These are phyloP conservation scores for Ceratobasidium papillatum DNA, from an alignment of 1,284 basidiomycete species.

Conservation along the genomic window DNA sequence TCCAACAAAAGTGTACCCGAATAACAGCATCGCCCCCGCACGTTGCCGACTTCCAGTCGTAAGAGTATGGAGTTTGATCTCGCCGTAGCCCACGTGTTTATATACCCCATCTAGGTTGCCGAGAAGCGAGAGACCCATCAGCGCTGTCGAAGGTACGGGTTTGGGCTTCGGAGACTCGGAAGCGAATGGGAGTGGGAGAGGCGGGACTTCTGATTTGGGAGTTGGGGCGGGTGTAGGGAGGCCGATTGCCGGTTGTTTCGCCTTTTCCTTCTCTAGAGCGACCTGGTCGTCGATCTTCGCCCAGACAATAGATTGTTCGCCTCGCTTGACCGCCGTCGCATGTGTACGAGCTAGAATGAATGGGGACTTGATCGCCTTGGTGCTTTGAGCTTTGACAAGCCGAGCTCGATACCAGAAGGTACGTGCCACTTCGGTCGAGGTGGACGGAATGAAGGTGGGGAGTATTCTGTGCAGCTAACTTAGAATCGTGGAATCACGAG, in stretches of 20 bases:
- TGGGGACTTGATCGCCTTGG: slow-evolving; percentile 65
- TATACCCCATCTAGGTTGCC: slow-evolving; percentile 83
- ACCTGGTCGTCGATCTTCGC: slow-evolving; percentile 70
- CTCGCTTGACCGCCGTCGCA: slow-evolving; percentile 71
- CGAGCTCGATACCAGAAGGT: slow-evolving; percentile 80
- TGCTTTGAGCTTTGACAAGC: slow-evolving; percentile 70
- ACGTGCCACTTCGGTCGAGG: slow-evolving; percentile 47
- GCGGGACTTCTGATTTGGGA: slow-evolving; percentile 44
- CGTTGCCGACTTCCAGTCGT: slow-evolving; percentile 82
- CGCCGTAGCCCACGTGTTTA: slow-evolving; percentile 66
- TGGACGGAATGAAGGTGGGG: slow-evolving; percentile 67
- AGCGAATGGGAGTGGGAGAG: slow-evolving; percentile 17
- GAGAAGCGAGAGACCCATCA: slow-evolving; percentile 78
- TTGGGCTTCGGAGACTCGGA: slow-evolving; percentile 4
- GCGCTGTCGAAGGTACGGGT: slow-evolving; percentile 58
- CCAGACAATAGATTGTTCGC: slow-evolving; percentile 66
- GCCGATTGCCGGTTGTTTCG: slow-evolving; percentile 54
- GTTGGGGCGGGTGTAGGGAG: slow-evolving; percentile 49
- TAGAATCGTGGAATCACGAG: neutral
- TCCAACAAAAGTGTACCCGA: slow-evolving; percentile 77
- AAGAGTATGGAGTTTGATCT: slow-evolving; percentile 66
- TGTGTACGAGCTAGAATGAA: slow-evolving; percentile 67
- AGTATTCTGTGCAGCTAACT: slow-evolving; percentile 55
- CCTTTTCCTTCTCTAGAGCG: slow-evolving; percentile 53
- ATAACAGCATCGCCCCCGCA: slow-evolving; percentile 73